Percentiles rank a stretch among this genome's conserved stretches.
Evolutionary conservation across 2,329 filamentous ascomycete species (phyloP).

Genomic region (Torrubiellomyces zombiae): DNA sequence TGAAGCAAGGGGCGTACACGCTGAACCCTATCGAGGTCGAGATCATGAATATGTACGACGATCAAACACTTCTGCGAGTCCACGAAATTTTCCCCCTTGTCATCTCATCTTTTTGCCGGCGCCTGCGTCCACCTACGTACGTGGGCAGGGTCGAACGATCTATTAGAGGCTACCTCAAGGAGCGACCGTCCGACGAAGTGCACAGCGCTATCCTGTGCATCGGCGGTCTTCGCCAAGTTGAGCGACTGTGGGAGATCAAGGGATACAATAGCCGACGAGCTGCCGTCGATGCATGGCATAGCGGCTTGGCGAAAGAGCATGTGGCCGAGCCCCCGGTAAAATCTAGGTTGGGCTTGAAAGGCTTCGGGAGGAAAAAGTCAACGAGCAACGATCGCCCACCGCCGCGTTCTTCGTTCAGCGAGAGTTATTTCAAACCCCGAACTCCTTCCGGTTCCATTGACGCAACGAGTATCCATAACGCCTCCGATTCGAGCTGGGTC

Average conservation of each 20-base stretch:
- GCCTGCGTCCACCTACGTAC: constrained; percentile 46
- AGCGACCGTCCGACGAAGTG: constrained; percentile 44
- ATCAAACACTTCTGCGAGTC: constrained; percentile 42
- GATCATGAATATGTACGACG: constrained; percentile 49
- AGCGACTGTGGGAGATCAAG: constrained; percentile 49
- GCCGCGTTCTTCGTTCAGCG: constrained; percentile 9
- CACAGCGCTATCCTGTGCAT: constrained; percentile 43
- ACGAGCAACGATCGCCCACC: constrained; percentile 13
- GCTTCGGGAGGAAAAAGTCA: constrained; percentile 42
- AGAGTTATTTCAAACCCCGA: constrained; percentile 9
- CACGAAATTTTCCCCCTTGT: constrained; percentile 49
- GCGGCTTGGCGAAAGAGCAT: constrained; percentile 27
- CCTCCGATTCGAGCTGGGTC: constrained; percentile 23
- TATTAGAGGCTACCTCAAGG: constrained; percentile 44
- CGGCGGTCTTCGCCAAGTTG: constrained; percentile 45
- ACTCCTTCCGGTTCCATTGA: constrained; percentile 15
- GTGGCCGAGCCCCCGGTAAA: constrained; percentile 25
- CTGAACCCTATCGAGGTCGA: constrained; percentile 44
- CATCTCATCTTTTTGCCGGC: constrained; percentile 45
- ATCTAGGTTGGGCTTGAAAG: constrained; percentile 32
- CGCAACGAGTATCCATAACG: constrained; percentile 10
- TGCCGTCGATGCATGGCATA: constrained; percentile 44
- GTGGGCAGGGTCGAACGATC: constrained; percentile 45
- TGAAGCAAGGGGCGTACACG: constrained; percentile 37
- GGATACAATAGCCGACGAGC: constrained; percentile 44